Conservation (phyloP, 768 basidiomycete species). For the Scleroderma citrinum region DNA sequence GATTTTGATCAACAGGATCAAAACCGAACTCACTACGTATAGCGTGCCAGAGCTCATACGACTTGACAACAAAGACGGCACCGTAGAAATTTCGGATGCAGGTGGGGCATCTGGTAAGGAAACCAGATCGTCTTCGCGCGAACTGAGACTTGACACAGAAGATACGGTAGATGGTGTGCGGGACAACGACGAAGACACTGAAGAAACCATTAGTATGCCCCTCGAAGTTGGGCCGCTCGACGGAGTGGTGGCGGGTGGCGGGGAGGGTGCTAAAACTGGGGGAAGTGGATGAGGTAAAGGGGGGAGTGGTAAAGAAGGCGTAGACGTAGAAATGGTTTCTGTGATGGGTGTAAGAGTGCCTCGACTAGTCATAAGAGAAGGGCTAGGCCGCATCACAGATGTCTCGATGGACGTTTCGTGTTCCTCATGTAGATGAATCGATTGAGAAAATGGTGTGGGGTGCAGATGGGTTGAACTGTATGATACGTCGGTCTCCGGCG, state of each 20-base stretch:
- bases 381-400: constrained; percentile 64
- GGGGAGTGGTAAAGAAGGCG: background rate
- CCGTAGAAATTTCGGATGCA: constrained; percentile 40
- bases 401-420: constrained; percentile 67
- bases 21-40: constrained; percentile 30
- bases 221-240: constrained; percentile 27
- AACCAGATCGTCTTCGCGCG: constrained; percentile 29
- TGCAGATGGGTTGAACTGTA: constrained; percentile 74
- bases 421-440: constrained; percentile 49
- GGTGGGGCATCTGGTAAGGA: constrained; percentile 15
- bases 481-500: constrained; percentile 56
- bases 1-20: background rate
- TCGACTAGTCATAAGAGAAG: constrained; percentile 28
- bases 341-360: constrained; percentile 30
- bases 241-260: constrained; percentile 22
- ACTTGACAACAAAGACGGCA: constrained; percentile 53
- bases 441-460: constrained; percentile 60
- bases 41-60: constrained; percentile 18
- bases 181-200: constrained; percentile 24
- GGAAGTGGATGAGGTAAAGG: constrained; percentile 1
- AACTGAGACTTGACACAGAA: constrained; percentile 39
- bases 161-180: constrained; percentile 37
- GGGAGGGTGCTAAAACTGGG: constrained; percentile 2
- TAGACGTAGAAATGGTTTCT: constrained; percentile 26
- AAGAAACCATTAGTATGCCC: constrained; percentile 24